Evolutionary conservation across 306 rosid genomes (phyloP).

Genomic region (Geum urbanum): DNA sequence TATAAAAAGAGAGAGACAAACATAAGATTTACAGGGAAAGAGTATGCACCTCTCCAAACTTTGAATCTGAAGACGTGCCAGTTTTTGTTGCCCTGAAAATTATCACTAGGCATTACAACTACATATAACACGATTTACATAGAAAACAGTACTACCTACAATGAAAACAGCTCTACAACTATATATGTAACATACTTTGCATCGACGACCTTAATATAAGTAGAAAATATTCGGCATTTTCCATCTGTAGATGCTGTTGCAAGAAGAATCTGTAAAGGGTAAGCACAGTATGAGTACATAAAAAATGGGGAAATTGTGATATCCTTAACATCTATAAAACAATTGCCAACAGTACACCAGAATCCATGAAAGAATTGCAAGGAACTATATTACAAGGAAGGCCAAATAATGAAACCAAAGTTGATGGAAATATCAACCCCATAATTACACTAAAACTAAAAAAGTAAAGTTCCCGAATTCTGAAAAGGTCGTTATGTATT

Average conservation of each 20-base stretch:
- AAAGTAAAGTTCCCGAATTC: neutral
- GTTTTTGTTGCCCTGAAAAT: slow-evolving; percentile 73
- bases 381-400: neutral
- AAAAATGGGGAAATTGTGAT: neutral
- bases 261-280: slow-evolving; percentile 64
- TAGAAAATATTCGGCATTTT: slow-evolving; percentile 83
- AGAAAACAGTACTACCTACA: neutral
- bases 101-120: slow-evolving; percentile 29
- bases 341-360: neutral
- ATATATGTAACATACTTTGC: slow-evolving; percentile 59
- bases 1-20: neutral
- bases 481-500: neutral
- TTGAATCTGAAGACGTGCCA: slow-evolving; percentile 63
- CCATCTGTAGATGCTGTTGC: slow-evolving; percentile 97
- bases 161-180: slow-evolving; percentile 16
- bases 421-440: neutral
- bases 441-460: neutral
- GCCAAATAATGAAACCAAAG: neutral
- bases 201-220: slow-evolving; percentile 89
- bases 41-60: slow-evolving; percentile 88
- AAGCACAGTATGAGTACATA: slow-evolving; percentile 18
- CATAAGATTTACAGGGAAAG: slow-evolving; percentile 9
- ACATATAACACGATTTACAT: slow-evolving; percentile 17
- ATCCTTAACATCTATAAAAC: neutral
- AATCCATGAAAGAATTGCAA: neutral